Base-by-base conservation (phyloP, 2,329 filamentous ascomycete genomes). In the Epichloe hybrida region DNA sequence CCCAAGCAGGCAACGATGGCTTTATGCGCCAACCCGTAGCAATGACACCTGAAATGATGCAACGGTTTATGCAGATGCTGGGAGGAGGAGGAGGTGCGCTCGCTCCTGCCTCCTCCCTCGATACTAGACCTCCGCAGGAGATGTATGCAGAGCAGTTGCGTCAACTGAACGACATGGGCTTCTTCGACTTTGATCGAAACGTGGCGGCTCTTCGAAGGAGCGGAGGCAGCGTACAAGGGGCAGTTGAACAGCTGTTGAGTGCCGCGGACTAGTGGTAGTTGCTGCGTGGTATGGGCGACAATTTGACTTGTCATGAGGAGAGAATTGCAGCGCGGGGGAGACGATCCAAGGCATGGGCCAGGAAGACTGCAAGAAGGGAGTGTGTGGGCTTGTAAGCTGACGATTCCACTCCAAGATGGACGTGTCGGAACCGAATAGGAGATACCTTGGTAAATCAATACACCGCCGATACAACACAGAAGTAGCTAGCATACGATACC, bases 131-230 rank as follows among this genome's bases (percentile, higher is more conserved):
- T 4, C 91, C 93, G 0, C 93, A 98, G 72, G 93, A 97, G 68
- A 76, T 88, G 53, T 98, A 95, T 60, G 89, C 86, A 3, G 83
- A 87, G 35, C 91, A 98, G 69, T 73, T 98, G 47, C 77, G 88
- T 53, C 89, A 97, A 69, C 72, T 98, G 55, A 98, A 98, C 66
- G 93, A 97, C 57, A 98, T 98, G 93, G 93, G 93, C 3, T 98
- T 98, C 70, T 95, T 82, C 64, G 90, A 98, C 63, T 98, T 97
- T 62, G 91, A 98, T 49, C 74, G 86, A 58, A 98, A 98, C 59
- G 81, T 98, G 35, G 82, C 86, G 51, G 93, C 93, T 5, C 71
- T 98, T 61, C 78, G 91, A 66, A 79, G 91, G 61, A 88, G 87
- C 53, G 93, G 93, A 8, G 93, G 93, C 11, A 96, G 87, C 64